Evolutionary conservation across 441 rosid species (phyloP).

Genomic region (Gossypium gossypioides): DNA sequence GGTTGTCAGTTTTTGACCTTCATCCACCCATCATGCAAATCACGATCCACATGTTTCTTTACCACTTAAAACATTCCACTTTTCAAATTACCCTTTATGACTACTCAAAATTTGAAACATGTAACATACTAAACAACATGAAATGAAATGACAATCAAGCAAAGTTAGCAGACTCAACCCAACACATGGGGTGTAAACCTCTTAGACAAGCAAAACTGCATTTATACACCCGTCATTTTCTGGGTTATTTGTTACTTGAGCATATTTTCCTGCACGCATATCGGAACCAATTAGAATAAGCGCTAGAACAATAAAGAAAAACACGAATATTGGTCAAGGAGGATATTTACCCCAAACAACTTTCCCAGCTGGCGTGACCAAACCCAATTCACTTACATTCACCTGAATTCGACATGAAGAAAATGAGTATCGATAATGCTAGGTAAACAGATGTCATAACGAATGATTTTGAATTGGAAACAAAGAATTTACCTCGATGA

Average conservation of each 20-base stretch:
- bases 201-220: slow-evolving; percentile 73
- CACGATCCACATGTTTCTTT: neutral
- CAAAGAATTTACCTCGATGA: slow-evolving; percentile 56
- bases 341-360: slow-evolving; percentile 80
- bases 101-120: neutral
- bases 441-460: neutral
- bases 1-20: neutral
- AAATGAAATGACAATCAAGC: neutral
- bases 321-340: neutral
- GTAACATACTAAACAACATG: neutral
- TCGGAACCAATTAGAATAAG: neutral
- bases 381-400: slow-evolving; percentile 85
- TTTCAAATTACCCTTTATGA: neutral
- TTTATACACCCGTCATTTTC: slow-evolving; percentile 89
- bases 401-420: slow-evolving; percentile 35
- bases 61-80: neutral
- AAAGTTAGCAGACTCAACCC: neutral
- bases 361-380: slow-evolving; percentile 90
- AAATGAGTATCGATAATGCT: too few relatives aligned
- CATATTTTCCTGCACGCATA: slow-evolving; percentile 67
- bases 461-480: neutral
- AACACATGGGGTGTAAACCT: slow-evolving; percentile 1
- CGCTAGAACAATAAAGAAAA: neutral
- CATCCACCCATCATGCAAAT: slow-evolving; percentile 2
- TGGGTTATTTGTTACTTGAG: slow-evolving; percentile 88